Percentiles rank a stretch among this genome's conserved stretches.
These are phyloP conservation scores for Dryadomyces quercivorus DNA, from an alignment of 2,329 filamentous ascomycete species.

Conservation along the genomic window DNA sequence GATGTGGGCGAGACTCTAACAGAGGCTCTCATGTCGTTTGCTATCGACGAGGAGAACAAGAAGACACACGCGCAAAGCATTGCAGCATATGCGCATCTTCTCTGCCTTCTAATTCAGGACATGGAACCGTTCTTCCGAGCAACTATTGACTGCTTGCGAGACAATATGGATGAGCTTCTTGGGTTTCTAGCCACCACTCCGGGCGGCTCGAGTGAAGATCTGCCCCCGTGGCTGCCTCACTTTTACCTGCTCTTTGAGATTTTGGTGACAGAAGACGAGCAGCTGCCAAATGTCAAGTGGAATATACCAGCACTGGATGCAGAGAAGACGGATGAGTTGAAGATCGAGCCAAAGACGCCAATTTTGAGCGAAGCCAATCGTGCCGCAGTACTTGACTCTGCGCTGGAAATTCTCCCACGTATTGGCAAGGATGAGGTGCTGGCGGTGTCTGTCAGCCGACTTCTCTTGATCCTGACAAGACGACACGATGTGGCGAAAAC, in stretches of 20 bases:
- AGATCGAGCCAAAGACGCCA: slow-evolving; percentile 46
- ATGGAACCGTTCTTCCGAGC: slow-evolving; percentile 63
- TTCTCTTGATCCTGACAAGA: slow-evolving; percentile 80
- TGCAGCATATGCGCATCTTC: slow-evolving; percentile 80
- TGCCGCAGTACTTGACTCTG: slow-evolving; percentile 55
- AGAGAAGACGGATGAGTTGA: slow-evolving; percentile 36
- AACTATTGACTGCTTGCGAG: slow-evolving; percentile 61
- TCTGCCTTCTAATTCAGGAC: slow-evolving; percentile 80
- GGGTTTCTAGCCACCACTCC: slow-evolving; percentile 63
- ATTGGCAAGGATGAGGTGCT: slow-evolving; percentile 80
- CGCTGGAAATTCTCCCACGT: slow-evolving; percentile 75
- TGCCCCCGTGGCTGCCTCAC: slow-evolving; percentile 88
- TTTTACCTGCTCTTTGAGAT: slow-evolving; percentile 84
- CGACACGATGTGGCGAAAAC: slow-evolving; percentile 60
- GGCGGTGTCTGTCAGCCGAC: slow-evolving; percentile 69
- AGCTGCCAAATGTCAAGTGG: slow-evolving; percentile 66
- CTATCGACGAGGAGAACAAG: slow-evolving; percentile 46
- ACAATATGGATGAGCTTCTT: slow-evolving; percentile 64
- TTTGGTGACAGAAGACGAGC: slow-evolving; percentile 77
- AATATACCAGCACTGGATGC: slow-evolving; percentile 39
- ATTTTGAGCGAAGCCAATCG: slow-evolving; percentile 56
- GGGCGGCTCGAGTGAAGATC: slow-evolving; percentile 57
- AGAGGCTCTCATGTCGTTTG: slow-evolving; percentile 65
- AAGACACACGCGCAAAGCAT: slow-evolving; percentile 54
- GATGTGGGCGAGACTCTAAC: slow-evolving; percentile 76